These are phyloP conservation scores for Psophocarpus tetragonolobus DNA, from an alignment of 306 rosid species.

Conservation along the genomic window DNA sequence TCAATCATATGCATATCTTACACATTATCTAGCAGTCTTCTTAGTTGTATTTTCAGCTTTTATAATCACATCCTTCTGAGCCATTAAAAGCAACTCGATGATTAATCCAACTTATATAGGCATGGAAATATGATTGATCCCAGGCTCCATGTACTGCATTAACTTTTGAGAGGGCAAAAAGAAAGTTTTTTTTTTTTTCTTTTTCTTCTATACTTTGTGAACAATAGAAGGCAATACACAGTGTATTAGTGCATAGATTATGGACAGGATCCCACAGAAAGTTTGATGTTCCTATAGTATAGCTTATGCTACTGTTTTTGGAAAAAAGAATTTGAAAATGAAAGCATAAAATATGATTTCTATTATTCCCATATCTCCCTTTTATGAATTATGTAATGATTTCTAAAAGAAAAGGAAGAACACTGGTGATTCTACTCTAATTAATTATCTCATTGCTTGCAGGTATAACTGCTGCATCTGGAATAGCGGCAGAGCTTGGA, in stretches of 20 bases:
- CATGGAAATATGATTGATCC: not conserved
- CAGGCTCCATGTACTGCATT: not conserved
- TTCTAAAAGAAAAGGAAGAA: not conserved
- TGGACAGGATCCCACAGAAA: not conserved
- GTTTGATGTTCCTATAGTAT: not conserved
- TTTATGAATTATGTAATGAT: not conserved
- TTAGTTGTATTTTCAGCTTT: not conserved
- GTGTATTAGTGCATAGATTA: not conserved
- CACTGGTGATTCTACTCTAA: not conserved
- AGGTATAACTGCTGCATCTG: constrained; percentile 98
- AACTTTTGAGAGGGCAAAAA: not conserved
- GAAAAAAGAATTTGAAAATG: not conserved
- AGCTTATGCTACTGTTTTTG: not conserved
- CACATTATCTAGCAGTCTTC: not conserved
- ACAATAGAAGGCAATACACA: not conserved
- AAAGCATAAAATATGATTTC: constrained; percentile 7
- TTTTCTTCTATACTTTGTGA: not conserved
- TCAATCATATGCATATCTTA: not conserved
- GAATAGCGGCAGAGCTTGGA: constrained; percentile 88
- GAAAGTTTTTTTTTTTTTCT: not conserved
- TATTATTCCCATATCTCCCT: not conserved
- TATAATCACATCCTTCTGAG: not conserved
- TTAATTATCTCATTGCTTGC: constrained; percentile 33
- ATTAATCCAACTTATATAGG: not conserved
- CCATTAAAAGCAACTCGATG: constrained; percentile 4